Conservation (phyloP, 2,329 filamentous ascomycete species). For the Calonectria montana region DNA sequence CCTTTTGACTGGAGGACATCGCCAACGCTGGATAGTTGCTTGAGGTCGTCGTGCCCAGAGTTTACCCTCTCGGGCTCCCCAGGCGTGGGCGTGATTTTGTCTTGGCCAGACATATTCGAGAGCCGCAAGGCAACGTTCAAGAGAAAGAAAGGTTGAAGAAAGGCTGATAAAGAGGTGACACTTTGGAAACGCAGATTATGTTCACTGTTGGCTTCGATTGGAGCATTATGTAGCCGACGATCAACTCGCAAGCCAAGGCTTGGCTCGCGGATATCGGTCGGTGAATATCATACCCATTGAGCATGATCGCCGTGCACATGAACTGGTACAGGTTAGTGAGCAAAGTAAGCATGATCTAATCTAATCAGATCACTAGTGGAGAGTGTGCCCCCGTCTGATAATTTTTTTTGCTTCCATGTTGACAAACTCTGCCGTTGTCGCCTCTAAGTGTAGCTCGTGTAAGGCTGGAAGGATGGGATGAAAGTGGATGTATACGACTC, state of each 20-base stretch:
- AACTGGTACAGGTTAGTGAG: neutral
- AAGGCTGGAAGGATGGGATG: constrained; percentile 19
- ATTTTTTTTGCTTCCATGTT: neutral
- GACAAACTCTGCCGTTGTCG: neutral
- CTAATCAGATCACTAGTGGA: constrained; percentile 26
- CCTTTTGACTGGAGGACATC: constrained; percentile 38
- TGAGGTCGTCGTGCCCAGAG: constrained; percentile 24
- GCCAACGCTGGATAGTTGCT: constrained; percentile 32
- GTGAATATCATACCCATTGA: neutral
- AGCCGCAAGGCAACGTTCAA: neutral
- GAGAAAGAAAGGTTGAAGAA: neutral
- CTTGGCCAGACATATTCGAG: constrained; percentile 21
- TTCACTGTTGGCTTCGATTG: neutral
- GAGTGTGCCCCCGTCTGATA: neutral
- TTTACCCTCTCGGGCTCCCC: constrained; percentile 21
- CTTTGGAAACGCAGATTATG: neutral
- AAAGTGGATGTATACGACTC: constrained; percentile 10
- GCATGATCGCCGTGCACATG: constrained; percentile 11
- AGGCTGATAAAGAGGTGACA: neutral
- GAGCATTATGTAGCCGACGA: neutral
- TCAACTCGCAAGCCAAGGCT: neutral
- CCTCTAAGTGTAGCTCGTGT: constrained; percentile 1
- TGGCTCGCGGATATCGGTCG: neutral
- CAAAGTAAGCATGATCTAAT: constrained; percentile 24
- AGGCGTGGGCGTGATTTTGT: constrained; percentile 24